These are phyloP conservation scores for Penicillium paradoxum DNA, from an alignment of 495 filamentous ascomycete genomes.

Conservation along the genomic window DNA sequence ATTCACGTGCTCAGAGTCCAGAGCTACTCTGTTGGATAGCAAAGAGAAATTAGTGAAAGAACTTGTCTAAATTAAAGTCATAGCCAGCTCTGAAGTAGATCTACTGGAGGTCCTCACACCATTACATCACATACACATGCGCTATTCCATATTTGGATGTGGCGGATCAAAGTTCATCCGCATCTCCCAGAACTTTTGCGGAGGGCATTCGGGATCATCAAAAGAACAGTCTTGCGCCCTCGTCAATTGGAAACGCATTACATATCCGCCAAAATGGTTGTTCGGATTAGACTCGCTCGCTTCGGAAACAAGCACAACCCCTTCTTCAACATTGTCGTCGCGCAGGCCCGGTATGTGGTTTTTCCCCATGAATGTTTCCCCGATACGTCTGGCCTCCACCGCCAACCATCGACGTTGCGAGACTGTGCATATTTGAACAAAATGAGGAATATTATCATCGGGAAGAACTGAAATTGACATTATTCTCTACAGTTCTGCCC, in stretches of 20 bases:
- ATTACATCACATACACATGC: constrained; percentile 25
- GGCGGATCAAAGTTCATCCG: constrained; percentile 31
- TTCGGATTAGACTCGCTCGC: constrained; percentile 88
- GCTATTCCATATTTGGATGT: constrained; percentile 23
- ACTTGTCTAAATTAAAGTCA: not conserved
- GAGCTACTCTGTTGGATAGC: not conserved
- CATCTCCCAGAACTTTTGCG: constrained; percentile 26
- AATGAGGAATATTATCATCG: not conserved
- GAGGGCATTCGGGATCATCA: constrained; percentile 10
- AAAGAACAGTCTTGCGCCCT: not conserved
- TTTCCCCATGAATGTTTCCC: not conserved
- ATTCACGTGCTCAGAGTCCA: constrained; percentile 15
- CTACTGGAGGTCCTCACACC: constrained; percentile 10
- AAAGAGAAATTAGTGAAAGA: not conserved
- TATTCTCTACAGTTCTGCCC: constrained; percentile 49
- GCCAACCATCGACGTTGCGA: not conserved
- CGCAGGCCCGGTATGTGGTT: constrained; percentile 77
- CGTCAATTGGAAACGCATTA: constrained; percentile 4
- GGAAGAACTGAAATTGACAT: not conserved
- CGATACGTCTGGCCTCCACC: constrained; percentile 1
- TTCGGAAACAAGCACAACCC: constrained; percentile 83
- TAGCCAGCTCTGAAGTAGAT: not conserved
- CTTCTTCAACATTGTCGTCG: constrained; percentile 95
- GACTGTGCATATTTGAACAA: not conserved
- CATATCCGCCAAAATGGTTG: constrained; percentile 62